These are phyloP conservation scores for Hypoxylon sp. DNA, from an alignment of 2,329 filamentous ascomycete species.

Conservation along the genomic window DNA sequence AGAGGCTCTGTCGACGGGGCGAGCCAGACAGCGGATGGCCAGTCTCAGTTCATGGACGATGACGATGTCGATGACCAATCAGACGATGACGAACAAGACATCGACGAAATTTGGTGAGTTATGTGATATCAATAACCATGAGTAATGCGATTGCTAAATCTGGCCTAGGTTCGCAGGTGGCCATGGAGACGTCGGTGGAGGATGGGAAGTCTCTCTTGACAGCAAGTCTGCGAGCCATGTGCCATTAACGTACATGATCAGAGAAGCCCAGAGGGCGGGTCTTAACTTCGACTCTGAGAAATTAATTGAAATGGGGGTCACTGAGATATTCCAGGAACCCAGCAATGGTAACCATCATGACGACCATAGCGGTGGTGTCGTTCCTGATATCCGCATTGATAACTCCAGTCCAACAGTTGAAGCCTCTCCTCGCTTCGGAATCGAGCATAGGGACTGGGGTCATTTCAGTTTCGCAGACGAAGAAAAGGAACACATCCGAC, in stretches of 20 bases:
- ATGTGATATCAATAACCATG: background rate
- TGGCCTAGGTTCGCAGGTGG: slow-evolving; percentile 75
- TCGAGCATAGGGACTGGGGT: slow-evolving; percentile 30
- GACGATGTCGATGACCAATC: slow-evolving; percentile 60
- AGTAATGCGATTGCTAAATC: slow-evolving; percentile 21
- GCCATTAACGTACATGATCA: slow-evolving; percentile 79
- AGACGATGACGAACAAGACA: slow-evolving; percentile 73
- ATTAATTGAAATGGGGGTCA: slow-evolving; percentile 75
- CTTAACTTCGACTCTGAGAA: slow-evolving; percentile 79
- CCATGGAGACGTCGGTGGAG: slow-evolving; percentile 84
- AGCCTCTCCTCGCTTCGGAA: slow-evolving; percentile 14
- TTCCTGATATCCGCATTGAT: slow-evolving; percentile 57
- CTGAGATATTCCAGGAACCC: slow-evolving; percentile 59
- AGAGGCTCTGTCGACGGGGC: slow-evolving; percentile 41
- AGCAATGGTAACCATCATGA: slow-evolving; percentile 13
- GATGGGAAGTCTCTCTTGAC: slow-evolving; percentile 73
- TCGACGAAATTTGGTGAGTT: slow-evolving; percentile 78
- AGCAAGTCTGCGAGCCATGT: slow-evolving; percentile 77
- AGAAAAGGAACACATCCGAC: slow-evolving; percentile 40
- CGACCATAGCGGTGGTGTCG: slow-evolving; percentile 20
- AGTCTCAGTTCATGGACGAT: slow-evolving; percentile 50
- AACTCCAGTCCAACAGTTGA: slow-evolving; percentile 48
- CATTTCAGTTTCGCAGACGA: slow-evolving; percentile 38
- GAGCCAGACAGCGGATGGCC: slow-evolving; percentile 49
- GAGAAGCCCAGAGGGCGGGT: slow-evolving; percentile 74